Evolutionary conservation across 441 rosid species (phyloP).

Genomic region (Melastoma candidum): DNA sequence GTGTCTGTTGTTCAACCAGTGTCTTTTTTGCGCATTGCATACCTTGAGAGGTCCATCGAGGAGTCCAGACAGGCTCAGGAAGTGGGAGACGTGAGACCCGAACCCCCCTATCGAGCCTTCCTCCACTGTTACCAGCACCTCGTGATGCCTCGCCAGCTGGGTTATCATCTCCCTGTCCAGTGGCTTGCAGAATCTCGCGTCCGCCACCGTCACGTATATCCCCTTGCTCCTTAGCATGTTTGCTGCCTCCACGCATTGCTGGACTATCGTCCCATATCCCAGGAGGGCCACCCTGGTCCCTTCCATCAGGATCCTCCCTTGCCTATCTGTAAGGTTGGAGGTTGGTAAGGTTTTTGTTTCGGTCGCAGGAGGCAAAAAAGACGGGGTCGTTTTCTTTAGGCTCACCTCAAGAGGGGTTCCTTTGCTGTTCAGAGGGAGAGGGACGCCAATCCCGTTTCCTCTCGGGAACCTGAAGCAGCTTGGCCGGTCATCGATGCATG

Average conservation of each 20-base stretch:
- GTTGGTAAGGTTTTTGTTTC: neutral
- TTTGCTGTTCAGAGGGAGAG: constrained; percentile 40
- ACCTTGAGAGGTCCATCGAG: constrained; percentile 66
- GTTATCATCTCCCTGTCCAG: constrained; percentile 48
- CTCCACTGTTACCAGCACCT: constrained; percentile 49
- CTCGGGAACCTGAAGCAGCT: constrained; percentile 52
- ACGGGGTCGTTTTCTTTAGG: too few species aligned
- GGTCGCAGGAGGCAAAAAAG: neutral
- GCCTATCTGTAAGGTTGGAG: constrained; percentile 27
- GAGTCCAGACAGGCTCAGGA: constrained; percentile 41
- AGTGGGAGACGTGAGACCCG: constrained; percentile 56
- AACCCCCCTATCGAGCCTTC: constrained; percentile 72
- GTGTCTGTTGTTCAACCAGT: too few species aligned
- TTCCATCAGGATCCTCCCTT: constrained; percentile 45
- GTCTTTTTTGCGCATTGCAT: neutral
- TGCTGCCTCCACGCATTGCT: constrained; percentile 42
- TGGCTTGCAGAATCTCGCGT: constrained; percentile 81
- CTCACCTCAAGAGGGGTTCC: constrained; percentile 43
- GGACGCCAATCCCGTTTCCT: constrained; percentile 43
- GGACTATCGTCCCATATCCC: constrained; percentile 48
- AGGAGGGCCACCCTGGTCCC: constrained; percentile 48
- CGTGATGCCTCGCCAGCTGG: constrained; percentile 46
- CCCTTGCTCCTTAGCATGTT: constrained; percentile 27
- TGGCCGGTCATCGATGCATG: constrained; percentile 47
- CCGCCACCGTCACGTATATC: constrained; percentile 46